phyloP scores from a whole-genome alignment of 352 stramenopile genomes.

The Pythium folliculosum region DNA sequence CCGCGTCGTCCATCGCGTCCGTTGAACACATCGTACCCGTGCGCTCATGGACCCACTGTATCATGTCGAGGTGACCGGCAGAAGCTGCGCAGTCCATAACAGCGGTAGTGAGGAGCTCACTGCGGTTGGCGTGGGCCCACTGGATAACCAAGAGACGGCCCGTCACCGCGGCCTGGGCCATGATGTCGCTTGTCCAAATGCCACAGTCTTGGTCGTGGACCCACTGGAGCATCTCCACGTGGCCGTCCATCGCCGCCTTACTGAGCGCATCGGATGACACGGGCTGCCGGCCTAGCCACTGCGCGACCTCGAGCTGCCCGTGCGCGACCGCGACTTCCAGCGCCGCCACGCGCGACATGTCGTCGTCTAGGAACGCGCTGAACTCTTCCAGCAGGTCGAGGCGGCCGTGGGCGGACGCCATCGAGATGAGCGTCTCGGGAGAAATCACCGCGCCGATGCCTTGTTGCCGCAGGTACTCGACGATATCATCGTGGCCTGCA shows the following conservation, averaged over 20 bases:
- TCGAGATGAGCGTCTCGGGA: conserved; percentile 14
- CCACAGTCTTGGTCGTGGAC: conserved; percentile 21
- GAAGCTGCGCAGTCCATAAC: conserved; percentile 1
- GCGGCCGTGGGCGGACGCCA: conserved; percentile 5
- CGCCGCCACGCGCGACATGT: conserved; percentile 4
- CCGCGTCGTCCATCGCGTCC: conserved; percentile 17
- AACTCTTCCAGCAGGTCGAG: conserved; percentile 20
- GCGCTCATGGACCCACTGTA: conserved; percentile 10
- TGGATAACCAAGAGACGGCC: conserved; percentile 5
- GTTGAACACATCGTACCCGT: background rate
- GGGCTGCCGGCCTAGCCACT: conserved; percentile 10
- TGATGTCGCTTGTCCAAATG: conserved; percentile 8
- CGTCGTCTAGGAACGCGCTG: background rate
- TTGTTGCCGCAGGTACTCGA: conserved; percentile 11
- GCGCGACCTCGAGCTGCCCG: conserved; percentile 16
- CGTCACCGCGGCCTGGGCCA: conserved; percentile 3
- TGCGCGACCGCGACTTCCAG: conserved; percentile 7
- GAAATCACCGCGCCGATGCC: background rate
- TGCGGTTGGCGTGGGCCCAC: conserved; percentile 1
- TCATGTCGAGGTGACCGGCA: conserved; percentile 2
- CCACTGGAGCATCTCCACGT: conserved; percentile 19
- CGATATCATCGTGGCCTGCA: conserved; percentile 14
- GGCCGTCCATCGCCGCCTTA: conserved; percentile 14
- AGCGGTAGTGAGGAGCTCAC: background rate
- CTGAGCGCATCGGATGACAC: conserved; percentile 5